These are phyloP conservation scores for Tuctoria greenei DNA, from an alignment of 176 grass and related monocot species.

Conservation along the genomic window DNA sequence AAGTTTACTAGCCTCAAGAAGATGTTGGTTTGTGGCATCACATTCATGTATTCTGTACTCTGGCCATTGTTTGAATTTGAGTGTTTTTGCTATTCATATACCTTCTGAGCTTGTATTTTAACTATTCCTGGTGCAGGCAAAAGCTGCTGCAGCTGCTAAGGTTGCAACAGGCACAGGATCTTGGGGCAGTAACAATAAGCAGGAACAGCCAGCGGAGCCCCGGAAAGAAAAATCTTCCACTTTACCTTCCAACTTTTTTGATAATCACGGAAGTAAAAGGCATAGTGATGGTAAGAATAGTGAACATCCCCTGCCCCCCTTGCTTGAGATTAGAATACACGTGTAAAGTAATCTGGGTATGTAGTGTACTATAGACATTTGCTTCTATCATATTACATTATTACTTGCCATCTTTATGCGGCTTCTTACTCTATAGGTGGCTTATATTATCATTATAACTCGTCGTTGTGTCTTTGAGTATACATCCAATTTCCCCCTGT, in stretches of 20 bases:
- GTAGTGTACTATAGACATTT: constrained; percentile 11
- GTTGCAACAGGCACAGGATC: constrained; percentile 41
- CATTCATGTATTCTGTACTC: not conserved
- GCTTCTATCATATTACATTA: constrained; percentile 4
- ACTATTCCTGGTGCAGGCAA: constrained; percentile 54
- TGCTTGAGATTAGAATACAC: not conserved
- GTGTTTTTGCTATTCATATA: not conserved
- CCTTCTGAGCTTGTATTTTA: constrained; percentile 17
- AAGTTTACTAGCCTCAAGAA: not conserved
- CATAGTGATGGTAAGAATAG: constrained; percentile 58
- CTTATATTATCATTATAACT: not conserved
- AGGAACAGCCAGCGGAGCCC: constrained; percentile 47
- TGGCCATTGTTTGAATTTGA: not conserved
- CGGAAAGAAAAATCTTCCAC: constrained; percentile 67
- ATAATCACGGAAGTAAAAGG: constrained; percentile 67
- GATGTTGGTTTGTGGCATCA: not conserved
- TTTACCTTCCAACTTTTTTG: constrained; percentile 80
- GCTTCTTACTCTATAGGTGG: constrained; percentile 6
- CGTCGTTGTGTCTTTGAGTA: not conserved
- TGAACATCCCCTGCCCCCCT: not conserved
- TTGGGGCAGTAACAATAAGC: constrained; percentile 46
- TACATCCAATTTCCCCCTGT: constrained; percentile 11
- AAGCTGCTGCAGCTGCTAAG: constrained; percentile 53
- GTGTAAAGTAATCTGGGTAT: not conserved
- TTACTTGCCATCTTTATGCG: constrained; percentile 4